Conservation (phyloP, 1,284 basidiomycete species). For the Meripilus lineatus region DNA sequence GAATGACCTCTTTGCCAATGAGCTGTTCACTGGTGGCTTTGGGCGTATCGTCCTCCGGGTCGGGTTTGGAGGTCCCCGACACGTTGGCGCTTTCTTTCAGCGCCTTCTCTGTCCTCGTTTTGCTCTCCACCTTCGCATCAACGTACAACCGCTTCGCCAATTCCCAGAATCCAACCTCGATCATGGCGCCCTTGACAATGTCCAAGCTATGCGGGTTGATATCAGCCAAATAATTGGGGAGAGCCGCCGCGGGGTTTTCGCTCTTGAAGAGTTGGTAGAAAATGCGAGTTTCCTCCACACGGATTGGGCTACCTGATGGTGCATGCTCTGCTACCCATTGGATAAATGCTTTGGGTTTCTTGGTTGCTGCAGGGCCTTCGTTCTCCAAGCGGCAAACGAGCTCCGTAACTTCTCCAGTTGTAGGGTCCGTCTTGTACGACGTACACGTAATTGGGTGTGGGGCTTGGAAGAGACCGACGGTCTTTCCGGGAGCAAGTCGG, state of each 20-base stretch:
- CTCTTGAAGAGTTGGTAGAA: slow-evolving; percentile 95
- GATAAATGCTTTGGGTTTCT: slow-evolving; percentile 94
- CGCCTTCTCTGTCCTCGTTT: slow-evolving; percentile 61
- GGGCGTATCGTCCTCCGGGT: slow-evolving; percentile 49
- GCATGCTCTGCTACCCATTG: slow-evolving; percentile 96
- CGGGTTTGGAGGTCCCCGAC: slow-evolving; percentile 10
- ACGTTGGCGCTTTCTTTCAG: slow-evolving; percentile 38
- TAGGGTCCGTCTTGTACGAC: slow-evolving; percentile 75
- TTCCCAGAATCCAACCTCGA: slow-evolving; percentile 89
- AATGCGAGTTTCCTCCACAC: slow-evolving; percentile 85
- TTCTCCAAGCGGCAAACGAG: slow-evolving; percentile 81
- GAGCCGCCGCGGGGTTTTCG: slow-evolving; percentile 77
- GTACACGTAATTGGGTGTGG: slow-evolving; percentile 93
- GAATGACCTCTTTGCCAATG: slow-evolving; percentile 88
- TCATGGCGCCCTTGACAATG: slow-evolving; percentile 73
- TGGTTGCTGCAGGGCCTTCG: slow-evolving; percentile 39
- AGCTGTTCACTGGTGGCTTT: slow-evolving; percentile 77
- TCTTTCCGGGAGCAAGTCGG: slow-evolving; percentile 95
- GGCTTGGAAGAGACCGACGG: slow-evolving; percentile 95
- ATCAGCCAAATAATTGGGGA: slow-evolving; percentile 70
- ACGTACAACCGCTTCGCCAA: slow-evolving; percentile 69
- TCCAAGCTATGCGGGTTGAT: slow-evolving; percentile 80
- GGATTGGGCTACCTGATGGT: slow-evolving; percentile 75
- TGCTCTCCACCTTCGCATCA: slow-evolving; percentile 66
- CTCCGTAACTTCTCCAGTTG: slow-evolving; percentile 71